Evolutionary conservation across 2,329 filamentous ascomycete genomes (phyloP).

Genomic region (Ophiostoma montium): DNA sequence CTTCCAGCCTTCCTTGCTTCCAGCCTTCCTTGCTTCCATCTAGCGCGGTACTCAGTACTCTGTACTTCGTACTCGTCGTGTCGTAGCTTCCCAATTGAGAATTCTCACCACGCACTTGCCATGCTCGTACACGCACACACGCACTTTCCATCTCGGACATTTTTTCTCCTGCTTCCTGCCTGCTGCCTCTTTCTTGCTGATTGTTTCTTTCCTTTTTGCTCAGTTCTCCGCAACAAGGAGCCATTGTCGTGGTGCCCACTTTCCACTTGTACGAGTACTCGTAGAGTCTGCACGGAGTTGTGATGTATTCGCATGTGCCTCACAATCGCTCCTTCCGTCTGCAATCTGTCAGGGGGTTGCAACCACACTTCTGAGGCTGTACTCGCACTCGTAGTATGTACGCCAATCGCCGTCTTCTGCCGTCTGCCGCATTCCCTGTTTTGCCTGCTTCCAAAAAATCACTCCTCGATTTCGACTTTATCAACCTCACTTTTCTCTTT

Average conservation of each 20-base stretch:
- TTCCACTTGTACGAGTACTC: too few relatives aligned
- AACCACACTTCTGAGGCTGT: neutral
- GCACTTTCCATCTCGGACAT: neutral
- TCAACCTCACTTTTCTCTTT: constrained; percentile 1
- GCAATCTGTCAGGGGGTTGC: neutral
- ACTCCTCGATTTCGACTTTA: neutral
- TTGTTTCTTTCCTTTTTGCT: neutral
- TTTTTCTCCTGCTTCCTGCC: neutral
- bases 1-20: neutral
- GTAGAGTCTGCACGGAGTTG: too few relatives aligned
- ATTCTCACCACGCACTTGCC: neutral
- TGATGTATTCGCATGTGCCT: too few relatives aligned
- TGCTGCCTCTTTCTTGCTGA: neutral
- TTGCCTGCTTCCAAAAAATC: neutral
- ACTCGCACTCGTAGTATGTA: too few relatives aligned
- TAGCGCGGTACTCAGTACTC: too few relatives aligned
- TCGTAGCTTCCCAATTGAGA: constrained; percentile 4
- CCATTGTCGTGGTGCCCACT: neutral
- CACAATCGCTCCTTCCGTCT: constrained; percentile 1
- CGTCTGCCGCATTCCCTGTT: neutral
- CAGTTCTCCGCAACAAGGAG: too few relatives aligned
- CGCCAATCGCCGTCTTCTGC: neutral
- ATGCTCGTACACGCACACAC: neutral
- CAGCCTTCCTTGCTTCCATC: constrained; percentile 3
- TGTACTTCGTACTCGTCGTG: neutral